Base-by-base conservation (phyloP, 345 rosid genomes). In the Eucalyptus guilfoylei region DNA sequence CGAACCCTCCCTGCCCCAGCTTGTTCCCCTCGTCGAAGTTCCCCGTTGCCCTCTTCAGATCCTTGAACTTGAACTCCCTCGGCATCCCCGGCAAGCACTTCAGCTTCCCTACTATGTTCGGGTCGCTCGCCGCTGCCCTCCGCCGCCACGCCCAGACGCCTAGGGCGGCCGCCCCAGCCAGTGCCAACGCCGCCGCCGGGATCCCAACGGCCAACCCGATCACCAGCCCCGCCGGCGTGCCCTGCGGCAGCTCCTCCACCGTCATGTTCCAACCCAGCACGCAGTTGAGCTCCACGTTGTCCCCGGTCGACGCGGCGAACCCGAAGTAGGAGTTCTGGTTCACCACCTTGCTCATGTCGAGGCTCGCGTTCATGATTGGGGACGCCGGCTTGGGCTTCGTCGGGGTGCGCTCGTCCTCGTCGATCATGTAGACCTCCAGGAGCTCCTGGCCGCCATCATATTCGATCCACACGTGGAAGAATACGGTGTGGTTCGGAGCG, bases 231-330 rank as follows among this genome's bases (percentile, higher is more conserved):
- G 5, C 13, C 9, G 52, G 50, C 9, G 15, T 37, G 13, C 34
- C 83, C 16, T 87, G 32, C 3, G 91, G 88, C 34, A 95, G 91
- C 5, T 87, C 17, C 87, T 95, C 94, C 6, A 94, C 93, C 4
- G 95, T 94, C 87, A 94, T 90, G 89, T 93, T 95, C 96, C 96
- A 95, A 26, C 80, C 49, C 7, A 94, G 92, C 60, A 94, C 93
- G 88, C 95, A 93, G 62, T 94, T 94, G n/a, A 94, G 94, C 89
- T 94, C 91, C 48, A n/a, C 16, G 42, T 69, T 24, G n/a, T 52
- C 89, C 26, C 97, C 94, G 2, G 95, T 94, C n/a, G 96, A 93
- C 5, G 94, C 96, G 8, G 97, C 90, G 81, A 95, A 95, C 11
- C 95, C 96, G 15, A 94, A 90, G 90, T 94, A 93, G 8, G 95